Base-by-base conservation (phyloP, 805 yeast genomes). In the Peterozyma toletana region DNA sequence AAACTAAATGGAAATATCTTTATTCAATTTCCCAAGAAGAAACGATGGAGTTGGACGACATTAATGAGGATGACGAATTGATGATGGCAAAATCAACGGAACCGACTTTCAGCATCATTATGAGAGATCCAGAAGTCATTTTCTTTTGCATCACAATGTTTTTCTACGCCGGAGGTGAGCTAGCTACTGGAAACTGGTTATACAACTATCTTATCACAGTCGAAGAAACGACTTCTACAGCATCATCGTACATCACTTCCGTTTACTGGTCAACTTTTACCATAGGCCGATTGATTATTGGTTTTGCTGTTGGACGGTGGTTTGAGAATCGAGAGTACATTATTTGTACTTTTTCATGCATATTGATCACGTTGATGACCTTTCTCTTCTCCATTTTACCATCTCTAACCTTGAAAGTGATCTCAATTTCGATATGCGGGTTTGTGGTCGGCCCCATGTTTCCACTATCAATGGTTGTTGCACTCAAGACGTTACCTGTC, bases 401-500 rank as follows among this genome's bases (percentile, higher is more conserved):
- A 11, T 40, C 47, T 3, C 37, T 44, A 39, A 14, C 37, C 29
- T 31, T 31, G 14, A 31, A 71, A 35, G 64, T 63, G 31, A 43
- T 63, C 0, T 52, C 63, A 2, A 69, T 71, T 3, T 65, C 68
- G 35, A 4, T 66, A 10, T 58, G 71, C n/a, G 82, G 80, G 1
- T 61, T 67, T 39, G 63, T 68, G 40, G 74, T 74, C 9, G 82
- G 81, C 7, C 81, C 81, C 9, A 60, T 74, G 9, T 75, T 73
- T 59, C 89, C 95, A 1, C 80, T 90, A 6, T 76, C 85, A 0
- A 78, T 84, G 41, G 75, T 83, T 11, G 73, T 82, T 9, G 71
- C 87, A 1, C 60, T 84, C 38, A 77, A 78, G 43, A 64, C 78
- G 2, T 58, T 87, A 37, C 95, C 95, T 0, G 60, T 64, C 27